These are phyloP conservation scores for Daldinia decipiens DNA, from an alignment of 495 filamentous ascomycete species.

Conservation along the genomic window DNA sequence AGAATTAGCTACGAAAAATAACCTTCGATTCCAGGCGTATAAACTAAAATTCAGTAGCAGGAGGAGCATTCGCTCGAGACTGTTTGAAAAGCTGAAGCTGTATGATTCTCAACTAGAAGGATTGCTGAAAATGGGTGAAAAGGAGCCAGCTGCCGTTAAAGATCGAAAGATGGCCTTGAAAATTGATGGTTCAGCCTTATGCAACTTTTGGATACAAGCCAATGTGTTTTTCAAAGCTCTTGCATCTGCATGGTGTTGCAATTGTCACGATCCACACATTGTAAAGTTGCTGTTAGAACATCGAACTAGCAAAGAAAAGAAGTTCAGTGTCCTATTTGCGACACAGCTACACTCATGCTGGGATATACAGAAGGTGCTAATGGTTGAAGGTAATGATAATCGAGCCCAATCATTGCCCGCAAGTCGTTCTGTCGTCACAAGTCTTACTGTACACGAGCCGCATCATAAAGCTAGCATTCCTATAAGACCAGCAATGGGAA, in stretches of 20 bases:
- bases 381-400: neutral
- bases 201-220: neutral
- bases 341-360: neutral
- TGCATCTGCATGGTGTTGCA: conserved; percentile 43
- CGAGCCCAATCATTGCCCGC: neutral
- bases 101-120: neutral
- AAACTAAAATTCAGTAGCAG: neutral
- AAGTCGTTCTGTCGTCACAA: neutral
- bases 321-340: conserved; percentile 45
- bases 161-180: neutral
- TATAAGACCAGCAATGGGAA: neutral
- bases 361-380: neutral
- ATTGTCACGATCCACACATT: conserved; percentile 42
- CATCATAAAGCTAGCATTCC: neutral
- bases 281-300: conserved; percentile 50
- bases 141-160: neutral
- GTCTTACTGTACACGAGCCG: neutral
- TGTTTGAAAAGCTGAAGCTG: neutral
- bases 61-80: neutral
- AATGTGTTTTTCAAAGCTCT: neutral
- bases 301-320: conserved; percentile 35
- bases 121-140: neutral
- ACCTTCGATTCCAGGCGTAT: neutral
- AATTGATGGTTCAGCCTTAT: neutral
- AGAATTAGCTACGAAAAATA: neutral